phyloP scores from a whole-genome alignment of 352 stramenopile genomes.

The Halophytophthora polymorphica region DNA sequence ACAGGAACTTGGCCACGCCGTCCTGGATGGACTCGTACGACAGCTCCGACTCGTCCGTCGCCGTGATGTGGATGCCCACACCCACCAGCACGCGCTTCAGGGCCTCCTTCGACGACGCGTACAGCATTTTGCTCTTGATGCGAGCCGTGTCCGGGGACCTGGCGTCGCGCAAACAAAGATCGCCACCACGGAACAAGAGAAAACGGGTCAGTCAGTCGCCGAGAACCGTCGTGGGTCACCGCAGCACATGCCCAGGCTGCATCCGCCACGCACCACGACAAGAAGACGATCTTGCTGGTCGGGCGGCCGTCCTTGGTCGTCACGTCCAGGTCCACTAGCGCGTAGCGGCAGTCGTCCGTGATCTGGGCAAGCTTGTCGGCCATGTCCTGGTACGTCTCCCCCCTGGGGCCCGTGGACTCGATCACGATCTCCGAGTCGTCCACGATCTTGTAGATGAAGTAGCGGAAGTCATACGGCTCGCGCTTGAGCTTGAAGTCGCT shows the following conservation, averaged over 20 bases:
- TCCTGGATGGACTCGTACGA: slow-evolving; percentile 76
- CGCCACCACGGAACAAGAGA: background rate
- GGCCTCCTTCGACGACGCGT: slow-evolving; percentile 93
- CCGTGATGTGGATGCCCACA: slow-evolving; percentile 94
- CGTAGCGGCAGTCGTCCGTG: slow-evolving; percentile 85
- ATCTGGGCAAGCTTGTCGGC: slow-evolving; percentile 66
- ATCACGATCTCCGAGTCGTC: slow-evolving; percentile 93
- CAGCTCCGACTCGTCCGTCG: slow-evolving; percentile 89
- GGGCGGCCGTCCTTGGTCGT: slow-evolving; percentile 87
- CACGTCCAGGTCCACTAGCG: slow-evolving; percentile 88
- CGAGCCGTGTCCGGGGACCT: slow-evolving; percentile 91
- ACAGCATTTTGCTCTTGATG: slow-evolving; percentile 96
- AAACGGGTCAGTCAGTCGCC: background rate
- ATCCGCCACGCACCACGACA: slow-evolving; percentile 74
- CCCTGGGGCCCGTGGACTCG: slow-evolving; percentile 72
- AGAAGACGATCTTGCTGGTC: slow-evolving; percentile 90
- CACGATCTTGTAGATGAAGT: slow-evolving; percentile 96
- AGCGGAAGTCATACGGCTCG: slow-evolving; percentile 90
- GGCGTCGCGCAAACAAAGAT: background rate
- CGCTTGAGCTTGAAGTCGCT: slow-evolving; percentile 95
- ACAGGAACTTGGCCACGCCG: slow-evolving; percentile 87
- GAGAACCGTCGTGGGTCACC: background rate
- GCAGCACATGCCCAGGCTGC: background rate
- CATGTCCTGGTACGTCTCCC: slow-evolving; percentile 89
- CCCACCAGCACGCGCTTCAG: slow-evolving; percentile 93